Conservation (phyloP, 495 filamentous ascomycete species). For the Podospora pseudocomata region DNA sequence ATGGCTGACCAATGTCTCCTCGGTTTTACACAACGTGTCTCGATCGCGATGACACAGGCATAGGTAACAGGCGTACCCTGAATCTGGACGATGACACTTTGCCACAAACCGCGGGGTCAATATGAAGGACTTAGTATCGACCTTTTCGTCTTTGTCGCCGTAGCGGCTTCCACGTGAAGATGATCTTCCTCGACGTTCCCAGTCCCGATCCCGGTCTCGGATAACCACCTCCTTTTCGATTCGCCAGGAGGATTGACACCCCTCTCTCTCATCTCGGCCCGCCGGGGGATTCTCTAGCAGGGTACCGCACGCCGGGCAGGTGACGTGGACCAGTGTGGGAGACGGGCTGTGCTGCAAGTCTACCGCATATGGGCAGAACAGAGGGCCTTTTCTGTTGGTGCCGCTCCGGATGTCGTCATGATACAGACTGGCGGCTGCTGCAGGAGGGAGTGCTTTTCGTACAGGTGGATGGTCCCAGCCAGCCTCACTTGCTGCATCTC, state of each 20-base stretch:
- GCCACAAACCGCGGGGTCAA: slow-evolving; percentile 33
- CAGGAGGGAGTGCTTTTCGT: neutral
- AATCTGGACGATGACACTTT: slow-evolving; percentile 32
- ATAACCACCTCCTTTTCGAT: slow-evolving; percentile 31
- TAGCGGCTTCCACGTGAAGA: neutral
- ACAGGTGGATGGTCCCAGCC: neutral
- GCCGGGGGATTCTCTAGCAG: slow-evolving; percentile 12
- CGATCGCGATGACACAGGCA: slow-evolving; percentile 27
- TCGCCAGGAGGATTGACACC: slow-evolving; percentile 23
- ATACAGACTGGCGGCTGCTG: neutral
- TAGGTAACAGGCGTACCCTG: slow-evolving; percentile 33
- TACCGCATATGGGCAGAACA: slow-evolving; percentile 32
- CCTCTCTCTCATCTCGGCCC: neutral
- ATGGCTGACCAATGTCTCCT: slow-evolving; percentile 32
- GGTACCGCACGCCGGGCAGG: slow-evolving; percentile 26
- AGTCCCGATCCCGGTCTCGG: neutral
- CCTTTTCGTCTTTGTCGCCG: slow-evolving; percentile 17
- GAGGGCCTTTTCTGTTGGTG: slow-evolving; percentile 7
- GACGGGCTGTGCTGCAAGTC: slow-evolving; percentile 23
- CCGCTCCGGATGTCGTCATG: neutral
- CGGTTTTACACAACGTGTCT: slow-evolving; percentile 30
- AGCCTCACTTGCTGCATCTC: neutral
- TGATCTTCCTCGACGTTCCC: neutral
- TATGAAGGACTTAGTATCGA: slow-evolving; percentile 27
- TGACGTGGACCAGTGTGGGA: neutral